Evolutionary conservation across 2,329 filamentous ascomycete genomes (phyloP), one percentile per base, ranked within the genome.

Genomic region (Verticillium klebahnii): DNA sequence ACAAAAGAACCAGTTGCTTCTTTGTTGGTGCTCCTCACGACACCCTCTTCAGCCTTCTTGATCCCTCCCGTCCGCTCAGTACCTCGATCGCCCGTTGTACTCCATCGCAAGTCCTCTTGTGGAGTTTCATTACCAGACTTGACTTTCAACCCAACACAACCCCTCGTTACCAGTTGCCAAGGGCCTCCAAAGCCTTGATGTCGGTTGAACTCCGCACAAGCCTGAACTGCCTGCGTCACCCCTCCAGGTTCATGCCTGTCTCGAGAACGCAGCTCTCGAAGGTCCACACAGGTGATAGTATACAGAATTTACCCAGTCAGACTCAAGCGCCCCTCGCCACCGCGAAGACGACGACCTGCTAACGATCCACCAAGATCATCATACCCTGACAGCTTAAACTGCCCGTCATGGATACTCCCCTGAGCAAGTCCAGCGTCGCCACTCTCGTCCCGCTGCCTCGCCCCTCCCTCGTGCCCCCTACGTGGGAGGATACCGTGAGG

Each of bases 401-500:
- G 64, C 63, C 69, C 71, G 70, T 68, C 69, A 74, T 74, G 73
- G 72, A 70, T 71, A 70, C 70, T 58, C 61, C 29, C n/a, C 11
- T 65, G 60, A 66, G 64, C 52, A 63, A 62, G 59, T 34, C 54
- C 17, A 66, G 60, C 62, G 56, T 61, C 19, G n/a, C 15, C 56
- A 66, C 61, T 32, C 60, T 63, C 29, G 58, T 62, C 60, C 60
- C 63, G 31, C 58, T 60, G 45, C 63, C 58, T 58, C 67, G 68
- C 45, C 75, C 74, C 60, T 84, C 83, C 61, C 80, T 85, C 61
- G 74, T 85, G 56, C 83, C 83, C n/a, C 69, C 77, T 57, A 73
- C 74, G 34, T 85, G 79, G 82, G 80, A 82, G 64, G 78, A 82
- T 67, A 75, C 78, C 59, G 83, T 92, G 68, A 89, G 90, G 65